Evolutionary conservation across 108 stramenopile genomes (phyloP), one percentile per base, ranked within the genome.

Genomic region (Mayamaea pseudoterrestris): DNA sequence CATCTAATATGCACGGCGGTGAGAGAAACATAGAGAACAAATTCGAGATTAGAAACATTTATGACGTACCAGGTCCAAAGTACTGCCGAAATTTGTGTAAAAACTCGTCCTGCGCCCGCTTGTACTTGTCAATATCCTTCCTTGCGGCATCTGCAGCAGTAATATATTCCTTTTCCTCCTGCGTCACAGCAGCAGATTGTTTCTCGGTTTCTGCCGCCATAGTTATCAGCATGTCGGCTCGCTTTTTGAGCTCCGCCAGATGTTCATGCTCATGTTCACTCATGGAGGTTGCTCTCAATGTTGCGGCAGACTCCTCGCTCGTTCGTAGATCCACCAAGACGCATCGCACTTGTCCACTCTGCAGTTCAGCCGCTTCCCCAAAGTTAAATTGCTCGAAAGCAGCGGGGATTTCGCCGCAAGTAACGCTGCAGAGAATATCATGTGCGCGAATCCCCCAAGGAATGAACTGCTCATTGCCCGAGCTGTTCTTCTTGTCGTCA

Each of bases 321-420:
- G 71, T 76, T 20, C 83, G 41, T 28, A 76, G 58, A 62, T 85
- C 83, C 1, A 74, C 72, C 25, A 84, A 47, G 30, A 80, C 58
- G 41, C 83, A 85, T 27, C 67, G 63, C 2, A 85, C 47, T 17
- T 78, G 66, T 25, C 83, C 83, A 13, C 74, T 73, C 41, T 66
- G 54, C 7, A 49, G 30, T 14, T 63, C 39, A 13, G 57, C 50
- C 7, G 47, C 41, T 20, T 57, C 75, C 20, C 63, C 57, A 41
- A 55, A 65, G 8, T 20, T 39, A 5, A 20, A 18, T 14, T 20
- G 37, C 24, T 63, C 53, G 39, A 69, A 64, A 34, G 31, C 26
- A 30, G 54, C 49, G 9, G 83, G 83, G 45, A 80, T 57, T 40
- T 85, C 83, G 3, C 83, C 83, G 30, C 74, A 70, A 11, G 71